These are phyloP conservation scores for Candida nanaspora DNA, from an alignment of 805 yeast species.

Conservation along the genomic window DNA sequence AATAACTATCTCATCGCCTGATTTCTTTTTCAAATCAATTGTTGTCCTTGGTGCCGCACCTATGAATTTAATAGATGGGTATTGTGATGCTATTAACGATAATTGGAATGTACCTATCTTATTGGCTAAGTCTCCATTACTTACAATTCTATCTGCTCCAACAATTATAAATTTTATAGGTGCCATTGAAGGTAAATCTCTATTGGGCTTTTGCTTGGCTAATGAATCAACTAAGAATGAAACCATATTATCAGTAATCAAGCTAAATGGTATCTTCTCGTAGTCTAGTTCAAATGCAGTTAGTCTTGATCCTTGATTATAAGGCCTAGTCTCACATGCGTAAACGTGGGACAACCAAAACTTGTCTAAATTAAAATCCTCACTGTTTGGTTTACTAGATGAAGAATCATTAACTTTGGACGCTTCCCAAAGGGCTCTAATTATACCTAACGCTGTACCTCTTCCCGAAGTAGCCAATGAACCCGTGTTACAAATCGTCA, in stretches of 20 bases:
- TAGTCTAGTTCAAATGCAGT: conserved; percentile 87
- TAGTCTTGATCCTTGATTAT: conserved; percentile 90
- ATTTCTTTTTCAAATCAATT: conserved; percentile 57
- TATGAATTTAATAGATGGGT: conserved; percentile 66
- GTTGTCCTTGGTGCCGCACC: conserved; percentile 97
- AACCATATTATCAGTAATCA: conserved; percentile 89
- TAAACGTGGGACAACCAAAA: conserved; percentile 64
- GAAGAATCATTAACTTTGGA: conserved; percentile 17
- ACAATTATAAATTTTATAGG: conserved; percentile 87
- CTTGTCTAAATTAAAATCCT: conserved; percentile 9
- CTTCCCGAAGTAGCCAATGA: conserved; percentile 96
- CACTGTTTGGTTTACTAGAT: conserved; percentile 4
- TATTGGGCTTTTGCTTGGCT: conserved; percentile 17
- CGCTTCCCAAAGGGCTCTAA: conserved; percentile 59
- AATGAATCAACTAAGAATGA: conserved; percentile 59
- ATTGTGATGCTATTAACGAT: conserved; percentile 61
- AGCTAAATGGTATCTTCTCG: conserved; percentile 80
- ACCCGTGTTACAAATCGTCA: conserved; percentile 95
- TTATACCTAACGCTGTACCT: conserved; percentile 93
- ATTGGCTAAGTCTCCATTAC: conserved; percentile 93
- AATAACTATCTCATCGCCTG: conserved; percentile 73
- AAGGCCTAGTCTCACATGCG: conserved; percentile 93
- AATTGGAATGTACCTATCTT: conserved; percentile 93
- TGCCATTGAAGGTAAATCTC: conserved; percentile 28
- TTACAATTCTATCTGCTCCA: conserved; percentile 92